A percentile compares a stretch with the other conserved stretches of the same genome.
phyloP scores from a whole-genome alignment of 441 rosid species.

The Biscutella auriculata region DNA sequence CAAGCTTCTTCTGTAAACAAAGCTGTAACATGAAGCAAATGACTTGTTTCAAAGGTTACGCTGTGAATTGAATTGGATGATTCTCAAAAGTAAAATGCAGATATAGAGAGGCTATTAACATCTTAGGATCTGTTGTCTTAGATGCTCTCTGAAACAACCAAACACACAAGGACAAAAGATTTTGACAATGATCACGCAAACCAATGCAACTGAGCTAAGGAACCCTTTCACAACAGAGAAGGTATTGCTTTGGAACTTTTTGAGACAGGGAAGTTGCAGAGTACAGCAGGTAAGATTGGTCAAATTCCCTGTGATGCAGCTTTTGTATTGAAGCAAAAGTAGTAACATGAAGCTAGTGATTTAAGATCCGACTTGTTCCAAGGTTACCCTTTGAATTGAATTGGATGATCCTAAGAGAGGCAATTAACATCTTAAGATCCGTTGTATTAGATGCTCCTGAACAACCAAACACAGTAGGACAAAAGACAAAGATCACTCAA shows the following conservation, averaged over 20 bases:
- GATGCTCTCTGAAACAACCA: background rate
- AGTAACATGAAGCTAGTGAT: background rate
- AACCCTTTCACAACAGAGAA: background rate
- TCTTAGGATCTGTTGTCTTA: background rate
- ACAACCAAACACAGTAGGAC: background rate
- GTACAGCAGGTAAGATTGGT: background rate
- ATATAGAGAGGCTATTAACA: background rate
- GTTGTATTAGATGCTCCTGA: background rate
- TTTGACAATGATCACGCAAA: background rate
- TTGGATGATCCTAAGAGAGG: background rate
- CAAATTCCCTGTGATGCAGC: background rate
- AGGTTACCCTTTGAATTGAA: background rate
- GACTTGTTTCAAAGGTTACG: background rate
- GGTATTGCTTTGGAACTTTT: background rate
- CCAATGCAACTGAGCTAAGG: background rate
- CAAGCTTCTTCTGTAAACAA: conserved; percentile 6
- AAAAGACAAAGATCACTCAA: too few relatives aligned
- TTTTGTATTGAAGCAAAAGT: too few relatives aligned
- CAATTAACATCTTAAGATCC: background rate
- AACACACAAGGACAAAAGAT: background rate
- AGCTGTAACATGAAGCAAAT: background rate
- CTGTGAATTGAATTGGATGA: background rate
- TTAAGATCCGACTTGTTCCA: too few relatives aligned
- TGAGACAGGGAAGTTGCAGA: background rate
- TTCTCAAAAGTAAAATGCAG: background rate